Percentiles rank a stretch among this genome's conserved stretches.
These are phyloP conservation scores for Diaporthe capsici DNA, from an alignment of 2,329 filamentous ascomycete genomes.

Conservation along the genomic window DNA sequence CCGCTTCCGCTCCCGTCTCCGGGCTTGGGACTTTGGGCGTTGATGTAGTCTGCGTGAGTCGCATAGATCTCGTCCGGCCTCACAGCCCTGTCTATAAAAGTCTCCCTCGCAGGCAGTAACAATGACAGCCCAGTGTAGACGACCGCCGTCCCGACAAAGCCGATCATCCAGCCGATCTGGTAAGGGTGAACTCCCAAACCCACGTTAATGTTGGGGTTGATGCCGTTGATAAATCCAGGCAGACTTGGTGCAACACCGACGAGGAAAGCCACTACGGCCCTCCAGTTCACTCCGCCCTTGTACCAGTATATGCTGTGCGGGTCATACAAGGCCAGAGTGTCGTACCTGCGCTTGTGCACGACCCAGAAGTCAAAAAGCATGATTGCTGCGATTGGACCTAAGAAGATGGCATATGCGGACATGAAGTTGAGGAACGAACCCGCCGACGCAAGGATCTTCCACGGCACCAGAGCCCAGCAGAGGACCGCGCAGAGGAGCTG, in stretches of 20 bases:
- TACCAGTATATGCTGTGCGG: slow-evolving; percentile 57
- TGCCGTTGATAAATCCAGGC: slow-evolving; percentile 44
- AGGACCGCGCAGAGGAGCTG: slow-evolving; percentile 58
- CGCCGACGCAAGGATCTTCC: slow-evolving; percentile 67
- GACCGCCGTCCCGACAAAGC: slow-evolving; percentile 36
- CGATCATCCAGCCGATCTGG: slow-evolving; percentile 39
- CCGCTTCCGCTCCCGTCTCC: slow-evolving; percentile 23
- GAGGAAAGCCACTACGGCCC: slow-evolving; percentile 49
- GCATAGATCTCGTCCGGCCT: slow-evolving; percentile 37
- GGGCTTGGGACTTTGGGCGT: slow-evolving; percentile 5
- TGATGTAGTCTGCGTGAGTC: slow-evolving; percentile 19
- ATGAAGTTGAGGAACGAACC: slow-evolving; percentile 64
- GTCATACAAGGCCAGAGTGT: slow-evolving; percentile 59
- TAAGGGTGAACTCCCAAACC: slow-evolving; percentile 39
- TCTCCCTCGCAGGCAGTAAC: slow-evolving; percentile 28
- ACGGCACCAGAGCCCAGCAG: slow-evolving; percentile 67
- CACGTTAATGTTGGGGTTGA: slow-evolving; percentile 33
- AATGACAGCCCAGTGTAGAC: slow-evolving; percentile 31
- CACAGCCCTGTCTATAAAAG: slow-evolving; percentile 34
- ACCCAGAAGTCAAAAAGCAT: slow-evolving; percentile 52
- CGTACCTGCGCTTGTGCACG: slow-evolving; percentile 51
- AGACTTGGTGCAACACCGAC: slow-evolving; percentile 47
- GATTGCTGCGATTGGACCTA: slow-evolving; percentile 56
- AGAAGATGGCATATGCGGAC: slow-evolving; percentile 56
- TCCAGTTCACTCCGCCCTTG: slow-evolving; percentile 51